Conservation (phyloP, 305 asterid species). For the Fraxinus greggii region DNA sequence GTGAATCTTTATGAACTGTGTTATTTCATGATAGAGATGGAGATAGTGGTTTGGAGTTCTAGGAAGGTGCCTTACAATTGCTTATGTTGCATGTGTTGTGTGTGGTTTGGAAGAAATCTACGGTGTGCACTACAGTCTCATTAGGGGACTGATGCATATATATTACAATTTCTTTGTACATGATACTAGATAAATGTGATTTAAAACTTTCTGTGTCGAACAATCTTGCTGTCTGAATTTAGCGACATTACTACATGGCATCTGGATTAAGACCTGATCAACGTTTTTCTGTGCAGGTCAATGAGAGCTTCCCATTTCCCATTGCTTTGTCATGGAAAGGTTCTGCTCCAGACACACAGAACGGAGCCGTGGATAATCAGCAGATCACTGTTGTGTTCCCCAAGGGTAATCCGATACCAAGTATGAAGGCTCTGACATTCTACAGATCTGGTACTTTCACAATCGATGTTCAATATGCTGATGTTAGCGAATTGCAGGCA, state of each 20-base stretch:
- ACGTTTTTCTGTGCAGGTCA: conserved; percentile 50
- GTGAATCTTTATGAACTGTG: background rate
- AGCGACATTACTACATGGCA: conserved; percentile 4
- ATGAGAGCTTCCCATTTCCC: conserved; percentile 74
- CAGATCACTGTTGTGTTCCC: conserved; percentile 85
- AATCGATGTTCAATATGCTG: conserved; percentile 75
- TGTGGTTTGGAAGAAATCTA: background rate
- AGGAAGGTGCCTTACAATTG: background rate
- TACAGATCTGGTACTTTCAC: conserved; percentile 75
- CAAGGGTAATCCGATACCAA: conserved; percentile 89
- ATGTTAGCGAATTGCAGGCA: conserved; percentile 73
- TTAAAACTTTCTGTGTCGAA: background rate
- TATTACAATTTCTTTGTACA: background rate
- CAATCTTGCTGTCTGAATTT: background rate
- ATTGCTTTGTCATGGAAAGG: conserved; percentile 87
- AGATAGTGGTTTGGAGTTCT: background rate
- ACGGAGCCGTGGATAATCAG: conserved; percentile 58
- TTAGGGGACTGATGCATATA: background rate
- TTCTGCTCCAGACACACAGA: conserved; percentile 60
- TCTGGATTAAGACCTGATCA: background rate
- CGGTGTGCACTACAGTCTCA: background rate
- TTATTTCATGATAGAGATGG: background rate
- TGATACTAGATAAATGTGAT: background rate
- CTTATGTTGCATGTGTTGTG: background rate
- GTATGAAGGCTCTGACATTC: conserved; percentile 91